Evolutionary conservation across 2,329 filamentous ascomycete genomes (phyloP), one percentile per base, ranked within the genome.

Genomic region (Talaromyces sp.): DNA sequence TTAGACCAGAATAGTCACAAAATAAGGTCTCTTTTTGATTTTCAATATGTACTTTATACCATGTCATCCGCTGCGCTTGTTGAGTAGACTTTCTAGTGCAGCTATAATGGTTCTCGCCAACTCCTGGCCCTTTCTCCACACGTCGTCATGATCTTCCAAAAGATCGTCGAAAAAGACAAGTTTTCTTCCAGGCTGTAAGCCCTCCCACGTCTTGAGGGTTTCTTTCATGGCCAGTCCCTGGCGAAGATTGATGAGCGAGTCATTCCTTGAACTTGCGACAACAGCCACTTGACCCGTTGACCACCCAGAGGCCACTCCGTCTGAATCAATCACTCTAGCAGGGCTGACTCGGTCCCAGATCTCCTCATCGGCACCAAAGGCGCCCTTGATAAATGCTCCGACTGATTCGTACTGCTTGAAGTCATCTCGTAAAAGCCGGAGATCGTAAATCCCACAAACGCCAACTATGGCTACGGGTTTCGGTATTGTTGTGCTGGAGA

Each of bases 171-270:
- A 72, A 69, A 67, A 54, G 17, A 78, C 69, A 62, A 78, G 71
- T 67, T 65, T 59, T 56, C 68, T 76, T 75, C 69, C 74, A 74
- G 70, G 73, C 70, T 69, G 74, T 74, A 72, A 73, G 19, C 38
- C 14, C 71, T 82, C 72, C 80, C 80, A 77, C 69, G 76, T 67
- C 73, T 80, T 70, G 77, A 83, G 71, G 71, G 79, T 71, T 71
- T 81, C 64, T 78, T 80, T 67, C 81, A 85, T 79, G 2, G 54
- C 67, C 50, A 73, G 68, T 7, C 70, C 56, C 63, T 80, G 78
- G 1, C 61, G 63, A 51, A 62, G 60, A 66, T 78, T 74, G 9
- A 79, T 75, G 35, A 79, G 65, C 46, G 68, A 71, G 67, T 80
- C 78, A 19, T 73, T 71, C n/a, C 59, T 58, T 4, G 77, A 79